Base-by-base conservation (phyloP, 2,329 filamentous ascomycete species). In the Lasiodiplodia citricola region DNA sequence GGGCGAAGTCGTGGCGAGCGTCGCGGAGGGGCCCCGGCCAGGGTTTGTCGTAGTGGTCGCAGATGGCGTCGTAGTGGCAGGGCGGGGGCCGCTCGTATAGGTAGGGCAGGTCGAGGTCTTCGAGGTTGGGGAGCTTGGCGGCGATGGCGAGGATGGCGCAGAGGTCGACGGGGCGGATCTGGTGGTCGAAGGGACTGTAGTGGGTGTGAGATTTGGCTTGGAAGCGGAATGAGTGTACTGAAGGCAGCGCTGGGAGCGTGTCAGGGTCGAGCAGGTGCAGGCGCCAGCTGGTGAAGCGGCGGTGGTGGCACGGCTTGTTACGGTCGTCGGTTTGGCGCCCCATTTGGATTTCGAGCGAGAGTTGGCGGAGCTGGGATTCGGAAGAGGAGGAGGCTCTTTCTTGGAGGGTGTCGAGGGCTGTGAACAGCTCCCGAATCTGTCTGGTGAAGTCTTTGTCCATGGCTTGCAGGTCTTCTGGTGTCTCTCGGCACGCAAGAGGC, bases 261-360 rank as follows among this genome's bases (percentile, higher is more conserved):
- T n/a, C 11, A 1, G 50, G 18, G n/a, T 52, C 23, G 50, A n/a
- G 50, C 16, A 52, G 50, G n/a, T 13, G 50, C 8, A 52, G 50
- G n/a, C 50, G n/a, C 50, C 50, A 52, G 50, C 50, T 52, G 50
- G 21, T 52, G 50, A 21, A 52, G n/a, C 50, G 50, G 50, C 50
- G 50, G 50, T 52, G 50, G 21, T 52, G 21, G 50, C 50, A 52
- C 8, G 21, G 21, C 50, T 52, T 52, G 18, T 52, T 23, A 21
- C 50, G 21, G 50, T 52, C 50, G 50, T 52, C 50, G 50, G 11
- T n/a, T 52, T 52, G 16, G n/a, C n/a, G 50, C n/a, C 0, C 50
- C n/a, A 52, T 52, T 21, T 52, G n/a, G 50, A 52, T 52, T n/a
- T 23, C n/a, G 50, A 52, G 50, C 2, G 50, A 13, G n/a, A 52